Percentiles rank a stretch among this genome's conserved stretches.
phyloP scores from a whole-genome alignment of 2,329 filamentous ascomycete genomes.

The Colletotrichum tofieldiae region DNA sequence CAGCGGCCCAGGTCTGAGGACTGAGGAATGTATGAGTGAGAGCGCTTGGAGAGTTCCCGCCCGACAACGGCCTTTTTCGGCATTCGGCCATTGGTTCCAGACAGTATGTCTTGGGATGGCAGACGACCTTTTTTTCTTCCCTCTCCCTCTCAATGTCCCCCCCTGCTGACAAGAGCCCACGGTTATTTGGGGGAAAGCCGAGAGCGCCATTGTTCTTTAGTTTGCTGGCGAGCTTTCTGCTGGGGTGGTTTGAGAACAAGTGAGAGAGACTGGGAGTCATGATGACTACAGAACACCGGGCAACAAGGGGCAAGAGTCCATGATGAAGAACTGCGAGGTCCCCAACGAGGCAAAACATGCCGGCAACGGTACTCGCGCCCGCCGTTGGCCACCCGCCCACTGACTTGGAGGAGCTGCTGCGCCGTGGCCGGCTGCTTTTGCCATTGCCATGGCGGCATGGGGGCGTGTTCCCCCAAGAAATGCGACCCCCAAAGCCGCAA shows the following conservation, averaged over 20 bases:
- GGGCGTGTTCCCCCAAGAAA: conserved; percentile 11
- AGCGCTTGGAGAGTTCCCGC: background rate
- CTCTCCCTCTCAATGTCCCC: background rate
- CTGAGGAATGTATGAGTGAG: conserved; percentile 3
- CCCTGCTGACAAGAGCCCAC: background rate
- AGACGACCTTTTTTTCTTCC: background rate
- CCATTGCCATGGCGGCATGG: background rate
- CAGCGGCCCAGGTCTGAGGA: background rate
- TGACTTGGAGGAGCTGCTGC: background rate
- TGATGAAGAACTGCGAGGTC: conserved; percentile 6
- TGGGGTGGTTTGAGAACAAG: background rate
- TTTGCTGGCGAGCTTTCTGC: background rate
- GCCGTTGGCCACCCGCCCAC: conserved; percentile 16
- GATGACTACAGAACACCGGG: background rate
- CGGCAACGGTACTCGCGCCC: conserved; percentile 3
- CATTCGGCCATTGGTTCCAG: conserved; percentile 32
- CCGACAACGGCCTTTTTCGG: conserved; percentile 40
- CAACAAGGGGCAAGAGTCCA: background rate
- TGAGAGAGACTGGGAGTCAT: background rate
- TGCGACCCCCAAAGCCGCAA: conserved; percentile 23
- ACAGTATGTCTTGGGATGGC: background rate
- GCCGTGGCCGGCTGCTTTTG: background rate
- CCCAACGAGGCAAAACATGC: conserved; percentile 1
- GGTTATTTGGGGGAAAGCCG: background rate
- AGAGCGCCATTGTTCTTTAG: conserved; percentile 10